These are phyloP conservation scores for Croton laevigatus DNA, from an alignment of 441 rosid genomes.

Conservation along the genomic window DNA sequence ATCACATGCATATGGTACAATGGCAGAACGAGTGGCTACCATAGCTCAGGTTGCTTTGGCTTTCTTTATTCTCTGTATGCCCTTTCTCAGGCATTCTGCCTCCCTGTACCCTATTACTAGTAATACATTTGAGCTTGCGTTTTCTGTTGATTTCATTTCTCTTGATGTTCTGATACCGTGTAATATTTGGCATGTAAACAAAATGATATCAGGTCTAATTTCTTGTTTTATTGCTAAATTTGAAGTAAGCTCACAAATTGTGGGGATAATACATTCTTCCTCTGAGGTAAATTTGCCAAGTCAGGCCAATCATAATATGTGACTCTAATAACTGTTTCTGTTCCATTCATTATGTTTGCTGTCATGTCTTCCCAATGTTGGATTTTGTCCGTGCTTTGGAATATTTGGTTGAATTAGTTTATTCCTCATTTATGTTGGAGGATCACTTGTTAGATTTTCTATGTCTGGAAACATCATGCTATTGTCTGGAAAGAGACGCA, in stretches of 20 bases:
- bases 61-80: neutral
- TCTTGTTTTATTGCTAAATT: neutral
- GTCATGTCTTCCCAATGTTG: neutral
- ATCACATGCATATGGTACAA: conserved; percentile 83
- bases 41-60: conserved; percentile 73
- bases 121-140: neutral
- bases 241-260: neutral
- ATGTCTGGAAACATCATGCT: no score
- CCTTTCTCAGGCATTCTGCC: neutral
- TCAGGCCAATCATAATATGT: neutral
- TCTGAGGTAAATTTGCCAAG: neutral
- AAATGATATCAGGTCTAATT: no score
- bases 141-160: neutral
- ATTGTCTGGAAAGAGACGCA: neutral
- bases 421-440: neutral
- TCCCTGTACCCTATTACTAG: neutral
- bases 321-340: neutral
- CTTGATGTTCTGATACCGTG: neutral
- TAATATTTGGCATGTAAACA: neutral
- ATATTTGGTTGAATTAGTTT: neutral
- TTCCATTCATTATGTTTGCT: neutral
- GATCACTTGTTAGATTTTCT: neutral
- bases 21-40: conserved; percentile 75
- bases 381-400: neutral
- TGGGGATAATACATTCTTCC: neutral